Evolutionary conservation across 225 moss, liverwort and hornwort genomes (phyloP), one percentile per base, ranked within the genome.

Genomic region (Pleurozium schreberi): DNA sequence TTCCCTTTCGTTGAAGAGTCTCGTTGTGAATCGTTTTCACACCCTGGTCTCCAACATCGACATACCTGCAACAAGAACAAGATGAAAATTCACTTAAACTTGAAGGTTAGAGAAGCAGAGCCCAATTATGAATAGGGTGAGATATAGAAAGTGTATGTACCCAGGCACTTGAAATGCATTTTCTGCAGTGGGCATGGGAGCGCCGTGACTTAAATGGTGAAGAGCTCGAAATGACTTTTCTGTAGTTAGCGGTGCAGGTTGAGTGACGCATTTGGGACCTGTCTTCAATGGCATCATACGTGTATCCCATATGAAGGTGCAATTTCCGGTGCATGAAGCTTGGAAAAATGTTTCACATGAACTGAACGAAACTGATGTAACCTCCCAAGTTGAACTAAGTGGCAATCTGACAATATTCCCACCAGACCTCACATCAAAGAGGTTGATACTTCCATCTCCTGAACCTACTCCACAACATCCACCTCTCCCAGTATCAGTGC

Each of bases 141-240:
- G 30, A 47, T 79, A 63, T n/a, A 45, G 43, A 74, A 82, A 90
- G 34, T 86, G 50, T 47, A 90, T 86, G 4, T 89, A 97, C 97
- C 97, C 97, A 79, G 95, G 95, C 89, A 97, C 92, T 92, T 98
- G 97, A 64, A 96, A 96, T 53, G 98, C 95, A 88, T 98, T 98
- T 77, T 95, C 94, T 84, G 96, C 94, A 11, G 98, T 96, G 36
- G 98, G 98, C 98, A 97, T 98, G 49, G 98, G 97, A 88, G 92
- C 85, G 31, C 98, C 98, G 80, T 98, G 97, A 75, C 96, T 98
- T 45, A 98, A 92, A 88, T 93, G 95, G 83, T 98, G 98, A 50
- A 98, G 95, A 75, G 96, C 96, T 92, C 95, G 92, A 87, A 94
- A 93, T 52, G 92, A 90, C 84, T 88, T 92, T 38, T 89, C 89